These are phyloP conservation scores for Santalum album DNA, from an alignment of 164 flowering plant genomes.

Conservation along the genomic window DNA sequence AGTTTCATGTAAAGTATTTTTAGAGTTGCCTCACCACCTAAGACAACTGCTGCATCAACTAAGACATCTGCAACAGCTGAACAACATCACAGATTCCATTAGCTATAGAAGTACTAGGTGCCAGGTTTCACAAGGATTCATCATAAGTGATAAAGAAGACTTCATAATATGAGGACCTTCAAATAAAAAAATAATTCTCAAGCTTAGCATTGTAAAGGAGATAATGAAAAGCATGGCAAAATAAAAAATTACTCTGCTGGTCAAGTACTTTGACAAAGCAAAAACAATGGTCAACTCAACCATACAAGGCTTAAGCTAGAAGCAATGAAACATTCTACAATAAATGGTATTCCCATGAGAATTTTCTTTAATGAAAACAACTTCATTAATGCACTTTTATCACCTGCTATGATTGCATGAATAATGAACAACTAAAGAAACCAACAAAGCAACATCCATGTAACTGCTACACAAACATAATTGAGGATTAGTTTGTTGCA, in stretches of 20 bases:
- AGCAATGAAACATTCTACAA: background rate
- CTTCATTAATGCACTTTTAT: too few species aligned
- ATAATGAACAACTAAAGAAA: background rate
- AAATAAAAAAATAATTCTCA: too few species aligned
- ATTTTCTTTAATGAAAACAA: too few species aligned
- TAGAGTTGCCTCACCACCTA: constrained; percentile 82
- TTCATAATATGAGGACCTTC: too few species aligned
- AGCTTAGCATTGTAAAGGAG: background rate
- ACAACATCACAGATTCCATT: constrained; percentile 22
- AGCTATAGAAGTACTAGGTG: constrained; percentile 9
- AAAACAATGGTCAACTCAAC: background rate
- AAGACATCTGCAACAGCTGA: constrained; percentile 90
- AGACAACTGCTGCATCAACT: constrained; percentile 84
- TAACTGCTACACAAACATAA: background rate
- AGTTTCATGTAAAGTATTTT: constrained; percentile 85
- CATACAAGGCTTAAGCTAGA: background rate
- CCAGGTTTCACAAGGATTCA: constrained; percentile 3
- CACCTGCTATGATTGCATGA: too few species aligned
- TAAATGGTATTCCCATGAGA: background rate
- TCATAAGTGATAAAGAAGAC: constrained; percentile 1
- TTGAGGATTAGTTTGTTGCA: background rate
- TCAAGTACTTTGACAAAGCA: background rate
- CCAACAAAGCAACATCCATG: background rate
- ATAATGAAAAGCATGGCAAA: background rate
- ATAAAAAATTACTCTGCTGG: background rate